Evolutionary conservation across 495 filamentous ascomycete species (phyloP).

Genomic region (Friedmanniomyces simplex): DNA sequence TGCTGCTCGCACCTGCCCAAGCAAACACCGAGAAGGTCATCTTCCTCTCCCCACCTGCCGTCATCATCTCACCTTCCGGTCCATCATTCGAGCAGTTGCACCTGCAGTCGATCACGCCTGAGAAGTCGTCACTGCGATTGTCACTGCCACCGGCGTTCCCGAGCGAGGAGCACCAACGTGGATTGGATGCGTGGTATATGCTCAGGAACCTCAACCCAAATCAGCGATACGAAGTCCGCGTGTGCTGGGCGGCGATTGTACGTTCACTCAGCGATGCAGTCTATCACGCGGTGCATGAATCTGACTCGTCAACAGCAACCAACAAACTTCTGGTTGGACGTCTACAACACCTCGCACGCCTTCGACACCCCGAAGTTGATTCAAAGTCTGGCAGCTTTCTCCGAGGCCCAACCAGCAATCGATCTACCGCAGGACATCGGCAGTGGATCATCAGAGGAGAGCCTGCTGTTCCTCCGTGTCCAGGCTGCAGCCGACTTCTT

Average conservation of each 20-base stretch:
- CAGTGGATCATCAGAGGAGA: neutral
- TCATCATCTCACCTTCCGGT: conserved; percentile 43
- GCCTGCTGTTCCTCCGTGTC: conserved; percentile 64
- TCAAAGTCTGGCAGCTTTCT: conserved; percentile 53
- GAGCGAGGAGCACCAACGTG: conserved; percentile 39
- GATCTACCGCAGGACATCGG: neutral
- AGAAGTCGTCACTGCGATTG: conserved; percentile 45
- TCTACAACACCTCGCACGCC: conserved; percentile 47
- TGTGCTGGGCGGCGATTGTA: conserved; percentile 93
- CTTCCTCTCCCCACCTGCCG: conserved; percentile 58
- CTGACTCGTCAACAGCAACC: conserved; percentile 56
- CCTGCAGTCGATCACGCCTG: conserved; percentile 53
- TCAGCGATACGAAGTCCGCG: conserved; percentile 79
- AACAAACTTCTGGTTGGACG: conserved; percentile 62
- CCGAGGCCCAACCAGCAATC: conserved; percentile 38
- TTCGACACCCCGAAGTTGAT: conserved; percentile 52
- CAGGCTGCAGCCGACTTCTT: conserved; percentile 75
- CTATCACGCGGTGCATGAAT: conserved; percentile 5
- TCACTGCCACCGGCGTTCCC: conserved; percentile 58
- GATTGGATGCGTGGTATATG: conserved; percentile 67
- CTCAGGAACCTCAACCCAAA: conserved; percentile 62
- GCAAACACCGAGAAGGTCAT: conserved; percentile 89
- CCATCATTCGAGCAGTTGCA: conserved; percentile 54
- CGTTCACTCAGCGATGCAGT: conserved; percentile 27
- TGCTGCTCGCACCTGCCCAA: conserved; percentile 29